Evolutionary conservation across 2,329 filamentous ascomycete species (phyloP), one percentile per base, ranked within the genome.

Genomic region (Bisporella sp.): DNA sequence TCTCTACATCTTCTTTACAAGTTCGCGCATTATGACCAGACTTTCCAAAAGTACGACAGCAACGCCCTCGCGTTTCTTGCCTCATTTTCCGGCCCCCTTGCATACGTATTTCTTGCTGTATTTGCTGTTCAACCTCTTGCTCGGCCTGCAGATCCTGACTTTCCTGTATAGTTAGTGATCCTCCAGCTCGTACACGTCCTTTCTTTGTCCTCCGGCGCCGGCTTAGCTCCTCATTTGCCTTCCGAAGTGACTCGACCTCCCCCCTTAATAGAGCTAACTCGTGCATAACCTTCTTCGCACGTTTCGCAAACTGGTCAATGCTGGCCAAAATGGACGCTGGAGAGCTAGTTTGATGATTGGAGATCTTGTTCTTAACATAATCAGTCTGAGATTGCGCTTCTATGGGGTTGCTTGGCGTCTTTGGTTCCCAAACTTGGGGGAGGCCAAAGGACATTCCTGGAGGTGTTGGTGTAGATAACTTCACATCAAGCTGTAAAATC

Each of bases 401-500:
- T n/a, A 37, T 37, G n/a, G 7, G 33, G 33, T 37, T 37, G 33
- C 33, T 37, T 37, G 33, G 33, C 33, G 33, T 37, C 33, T 37
- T 7, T 7, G 33, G n/a, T 7, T 7, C n/a, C 33, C 33, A 37
- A 7, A n/a, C 7, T 37, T 37, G 33, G 33, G 33, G 7, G n/a
- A n/a, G 7, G n/a, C 33, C n/a, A 7, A 37, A n/a, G n/a, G 7
- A n/a, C n/a, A n/a, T 7, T 7, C n/a, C n/a, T 37, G 12, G 30
- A 41, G 45, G 35, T 48, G n/a, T 49, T 45, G 31, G 47, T 9
- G 41, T 51, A 32, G 21, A 11, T 31, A 48, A 45, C 31, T 6
- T 5, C 11, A 21, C 9, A 37, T 49, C 43, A 32, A 65, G 61
- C 54, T 58, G 62, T 41, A 54, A 61, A 45, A 66, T 29, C 31